Base-by-base conservation (phyloP, 805 yeast species). In the Cyberlindnera xishuangbannaensis region DNA sequence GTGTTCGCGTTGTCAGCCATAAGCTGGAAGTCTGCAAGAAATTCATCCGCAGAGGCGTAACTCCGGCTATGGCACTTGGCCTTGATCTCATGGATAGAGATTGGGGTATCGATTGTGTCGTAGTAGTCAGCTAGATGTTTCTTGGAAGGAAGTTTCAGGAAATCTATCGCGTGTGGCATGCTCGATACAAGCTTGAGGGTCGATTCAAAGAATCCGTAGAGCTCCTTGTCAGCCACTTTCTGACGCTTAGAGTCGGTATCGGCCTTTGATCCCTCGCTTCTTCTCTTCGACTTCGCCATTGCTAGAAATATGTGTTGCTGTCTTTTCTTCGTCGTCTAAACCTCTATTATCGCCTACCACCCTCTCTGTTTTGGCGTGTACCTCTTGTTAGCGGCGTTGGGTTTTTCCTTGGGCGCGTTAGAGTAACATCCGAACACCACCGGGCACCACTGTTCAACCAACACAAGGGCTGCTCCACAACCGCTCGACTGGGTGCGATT, bases 121-220 rank as follows among this genome's bases (percentile, higher is more conserved):
- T 79, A 84, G 55, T 86, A 87, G 52, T 85, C 94, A 0, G 95
- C 87, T 50, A 83, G 85, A 28, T 73, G 58, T 51, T 79, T 77
- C 45, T 77, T 74, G 17, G 82, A 70, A 7, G 95, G 96, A 24
- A 86, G 65, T 45, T 74, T 77, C 41, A 77, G 55, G 58, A 87
- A 86, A 55, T 75, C 43, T 19, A 52, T 50, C 42, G 53, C 65
- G 41, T 49, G 33, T 10, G 31, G 59, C 67, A 38, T 58, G 64
- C 21, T 52, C 45, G 26, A 65, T 3, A 67, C 56, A 7, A 51
- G 45, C 10, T 55, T 49, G 10, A 69, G 28, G 2, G 65, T 62
- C 8, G 61, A 47, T 3, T 37, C 23, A 33, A 57, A 58, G 40
- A 65, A 60, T 8, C 45, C 45, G 27, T 48, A 45, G 24, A 55